Percentiles rank a stretch among this genome's conserved stretches.
phyloP scores from a whole-genome alignment of 2,329 filamentous ascomycete genomes.

The Colletotrichum eleusines region DNA sequence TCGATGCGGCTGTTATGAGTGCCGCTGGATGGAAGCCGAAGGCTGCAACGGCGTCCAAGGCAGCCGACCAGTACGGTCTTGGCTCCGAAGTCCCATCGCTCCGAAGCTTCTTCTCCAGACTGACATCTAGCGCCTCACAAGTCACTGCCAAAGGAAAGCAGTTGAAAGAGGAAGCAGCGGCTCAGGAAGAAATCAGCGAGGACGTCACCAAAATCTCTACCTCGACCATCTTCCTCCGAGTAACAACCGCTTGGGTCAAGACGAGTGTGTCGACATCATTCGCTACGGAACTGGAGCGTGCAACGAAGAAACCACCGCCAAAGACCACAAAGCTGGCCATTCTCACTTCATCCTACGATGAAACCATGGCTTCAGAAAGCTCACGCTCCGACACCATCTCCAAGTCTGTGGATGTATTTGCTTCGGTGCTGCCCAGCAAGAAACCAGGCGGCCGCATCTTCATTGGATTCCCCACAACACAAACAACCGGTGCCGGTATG shows the following conservation, averaged over 20 bases:
- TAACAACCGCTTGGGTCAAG: constrained; percentile 85
- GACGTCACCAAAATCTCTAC: constrained; percentile 78
- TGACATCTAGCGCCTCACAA: constrained; percentile 71
- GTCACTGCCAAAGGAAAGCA: constrained; percentile 64
- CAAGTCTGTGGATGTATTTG: constrained; percentile 82
- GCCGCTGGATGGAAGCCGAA: constrained; percentile 85
- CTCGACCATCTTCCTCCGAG: constrained; percentile 87
- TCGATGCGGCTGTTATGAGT: constrained; percentile 91
- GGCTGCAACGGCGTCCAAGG: constrained; percentile 55
- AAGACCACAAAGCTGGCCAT: constrained; percentile 88
- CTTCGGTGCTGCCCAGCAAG: constrained; percentile 89
- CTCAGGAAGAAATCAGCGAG: constrained; percentile 73
- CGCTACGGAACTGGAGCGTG: constrained; percentile 88
- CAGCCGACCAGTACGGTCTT: constrained; percentile 62
- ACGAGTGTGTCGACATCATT: constrained; percentile 81
- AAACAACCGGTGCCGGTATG: constrained; percentile 93
- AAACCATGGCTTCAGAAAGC: constrained; percentile 74
- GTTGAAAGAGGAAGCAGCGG: constrained; percentile 71
- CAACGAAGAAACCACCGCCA: constrained; percentile 96
- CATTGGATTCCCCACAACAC: constrained; percentile 96
- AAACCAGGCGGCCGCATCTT: constrained; percentile 88
- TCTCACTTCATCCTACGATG: constrained; percentile 91
- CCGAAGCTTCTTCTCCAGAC: constrained; percentile 82
- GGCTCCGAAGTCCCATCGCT: constrained; percentile 71
- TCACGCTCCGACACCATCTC: constrained; percentile 61